A percentile compares a stretch with the other conserved stretches of the same genome.
phyloP scores from a whole-genome alignment of 2,329 filamentous ascomycete species.

The Curvularia verruculosa region DNA sequence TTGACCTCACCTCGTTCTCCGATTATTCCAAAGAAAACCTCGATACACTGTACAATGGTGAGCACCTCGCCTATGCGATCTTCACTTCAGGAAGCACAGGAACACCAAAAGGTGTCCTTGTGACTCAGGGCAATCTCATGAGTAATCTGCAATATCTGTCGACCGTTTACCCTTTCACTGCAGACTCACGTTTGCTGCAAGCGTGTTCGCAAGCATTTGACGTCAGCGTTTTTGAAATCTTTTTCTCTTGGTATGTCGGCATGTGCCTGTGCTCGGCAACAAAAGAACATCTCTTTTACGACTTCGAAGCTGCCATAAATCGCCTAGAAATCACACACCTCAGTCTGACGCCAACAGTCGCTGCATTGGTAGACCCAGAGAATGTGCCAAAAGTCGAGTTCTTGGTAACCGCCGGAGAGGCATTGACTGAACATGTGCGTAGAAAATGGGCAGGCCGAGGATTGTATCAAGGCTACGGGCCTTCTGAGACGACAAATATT shows the following conservation, averaged over 20 bases:
- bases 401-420: slow-evolving; percentile 81
- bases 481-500: slow-evolving; percentile 87
- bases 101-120: slow-evolving; percentile 75
- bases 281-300: slow-evolving; percentile 75
- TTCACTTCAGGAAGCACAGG: slow-evolving; percentile 87
- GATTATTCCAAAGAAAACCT: slow-evolving; percentile 48
- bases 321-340: slow-evolving; percentile 74
- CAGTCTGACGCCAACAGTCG: slow-evolving; percentile 84
- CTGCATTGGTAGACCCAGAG: slow-evolving; percentile 70
- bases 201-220: slow-evolving; percentile 86
- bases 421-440: slow-evolving; percentile 74
- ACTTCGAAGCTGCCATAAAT: slow-evolving; percentile 72
- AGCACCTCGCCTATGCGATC: slow-evolving; percentile 73
- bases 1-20: slow-evolving; percentile 40
- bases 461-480: slow-evolving; percentile 80
- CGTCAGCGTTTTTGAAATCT: slow-evolving; percentile 88
- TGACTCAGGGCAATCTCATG: slow-evolving; percentile 76
- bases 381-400: slow-evolving; percentile 75
- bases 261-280: slow-evolving; percentile 78
- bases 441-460: slow-evolving; percentile 69
- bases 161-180: slow-evolving; percentile 66
- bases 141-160: slow-evolving; percentile 75
- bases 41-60: slow-evolving; percentile 49
- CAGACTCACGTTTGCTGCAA: slow-evolving; percentile 71
- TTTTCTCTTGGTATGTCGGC: slow-evolving; percentile 79